These are phyloP conservation scores for Curvularia eragrostidis DNA, from an alignment of 2,329 filamentous ascomycete species.

Conservation along the genomic window DNA sequence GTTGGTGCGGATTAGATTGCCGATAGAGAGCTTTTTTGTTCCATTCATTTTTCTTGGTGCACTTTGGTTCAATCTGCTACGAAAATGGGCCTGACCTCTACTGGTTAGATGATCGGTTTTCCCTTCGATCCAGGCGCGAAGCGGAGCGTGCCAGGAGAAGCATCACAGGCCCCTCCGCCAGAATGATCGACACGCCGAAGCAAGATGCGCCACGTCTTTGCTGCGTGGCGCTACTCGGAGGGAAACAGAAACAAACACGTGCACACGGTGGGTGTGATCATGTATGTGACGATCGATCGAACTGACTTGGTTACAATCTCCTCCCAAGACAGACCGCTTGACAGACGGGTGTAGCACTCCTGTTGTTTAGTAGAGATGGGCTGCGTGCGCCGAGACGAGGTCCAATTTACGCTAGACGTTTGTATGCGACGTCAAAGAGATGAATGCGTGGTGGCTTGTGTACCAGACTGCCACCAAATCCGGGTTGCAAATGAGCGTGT, in stretches of 20 bases:
- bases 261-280: background rate
- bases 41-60: no score
- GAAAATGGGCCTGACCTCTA: no score
- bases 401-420: background rate
- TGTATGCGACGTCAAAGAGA: background rate
- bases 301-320: background rate
- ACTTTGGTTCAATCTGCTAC: no score
- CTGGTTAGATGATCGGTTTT: no score
- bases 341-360: no score
- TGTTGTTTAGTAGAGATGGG: no score
- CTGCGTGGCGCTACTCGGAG: constrained; percentile 10
- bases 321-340: background rate
- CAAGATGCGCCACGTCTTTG: constrained; percentile 14
- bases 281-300: background rate
- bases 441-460: background rate
- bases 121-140: background rate
- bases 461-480: background rate
- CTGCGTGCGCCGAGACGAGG: background rate
- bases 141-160: background rate
- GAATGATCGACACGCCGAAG: constrained; percentile 16
- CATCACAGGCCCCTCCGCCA: constrained; percentile 2
- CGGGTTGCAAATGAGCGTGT: background rate
- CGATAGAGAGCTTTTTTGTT: no score
- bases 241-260: background rate
- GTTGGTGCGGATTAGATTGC: no score